phyloP scores from a whole-genome alignment of 768 basidiomycete genomes.

The Grammothele lineata region DNA sequence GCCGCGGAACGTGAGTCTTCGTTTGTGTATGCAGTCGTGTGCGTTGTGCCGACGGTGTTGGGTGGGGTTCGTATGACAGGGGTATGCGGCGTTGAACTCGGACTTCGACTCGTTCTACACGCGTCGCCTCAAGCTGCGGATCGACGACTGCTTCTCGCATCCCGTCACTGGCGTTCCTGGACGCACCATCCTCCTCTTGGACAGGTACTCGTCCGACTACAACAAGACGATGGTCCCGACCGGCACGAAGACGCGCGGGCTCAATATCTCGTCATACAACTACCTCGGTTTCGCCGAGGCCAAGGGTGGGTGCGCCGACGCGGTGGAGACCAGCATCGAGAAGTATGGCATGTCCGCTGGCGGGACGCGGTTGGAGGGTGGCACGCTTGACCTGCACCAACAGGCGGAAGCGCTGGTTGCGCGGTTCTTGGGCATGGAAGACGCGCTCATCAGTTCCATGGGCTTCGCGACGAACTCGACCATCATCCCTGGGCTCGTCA shows the following conservation, averaged over 20 bases:
- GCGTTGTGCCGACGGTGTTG: background rate
- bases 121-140: constrained; percentile 86
- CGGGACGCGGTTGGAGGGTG: constrained; percentile 78
- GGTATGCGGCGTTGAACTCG: constrained; percentile 93
- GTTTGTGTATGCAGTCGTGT: background rate
- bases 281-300: constrained; percentile 98
- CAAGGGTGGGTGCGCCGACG: constrained; percentile 90
- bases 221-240: constrained; percentile 74
- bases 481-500: constrained; percentile 84
- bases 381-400: constrained; percentile 81
- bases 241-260: constrained; percentile 77
- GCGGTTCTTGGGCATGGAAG: constrained; percentile 86
- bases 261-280: constrained; percentile 98
- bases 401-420: constrained; percentile 84
- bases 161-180: constrained; percentile 95
- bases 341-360: constrained; percentile 78
- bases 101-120: constrained; percentile 99
- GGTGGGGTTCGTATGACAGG: constrained; percentile 46
- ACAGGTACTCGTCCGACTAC: constrained; percentile 80
- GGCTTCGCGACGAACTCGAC: constrained; percentile 97
- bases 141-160: constrained; percentile 93
- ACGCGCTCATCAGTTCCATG: constrained; percentile 89
- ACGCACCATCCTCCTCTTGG: constrained; percentile 81
- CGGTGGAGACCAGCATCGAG: constrained; percentile 78
- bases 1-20: constrained; percentile 70